Conservation (phyloP, 2,329 filamentous ascomycete genomes). For the Eutypa lata region DNA sequence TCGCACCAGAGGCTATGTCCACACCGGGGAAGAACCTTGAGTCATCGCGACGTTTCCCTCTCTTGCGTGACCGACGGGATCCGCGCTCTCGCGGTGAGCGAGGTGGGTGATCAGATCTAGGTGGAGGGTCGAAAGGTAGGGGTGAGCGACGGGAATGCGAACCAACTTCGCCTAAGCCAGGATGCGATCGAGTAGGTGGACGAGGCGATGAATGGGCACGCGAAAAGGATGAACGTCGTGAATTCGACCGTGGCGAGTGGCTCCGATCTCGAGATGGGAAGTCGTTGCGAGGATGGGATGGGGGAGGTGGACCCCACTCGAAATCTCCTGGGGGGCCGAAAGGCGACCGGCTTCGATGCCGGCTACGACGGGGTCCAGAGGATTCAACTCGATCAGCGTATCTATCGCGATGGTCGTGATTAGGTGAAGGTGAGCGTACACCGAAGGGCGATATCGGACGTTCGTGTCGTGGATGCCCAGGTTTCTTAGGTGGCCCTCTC, state of each 20-base stretch:
- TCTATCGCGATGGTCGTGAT: conserved; percentile 19
- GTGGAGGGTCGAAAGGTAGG: conserved; percentile 20
- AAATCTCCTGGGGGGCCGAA: conserved; percentile 14
- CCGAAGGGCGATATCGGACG: conserved; percentile 18
- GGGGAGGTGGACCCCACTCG: conserved; percentile 15
- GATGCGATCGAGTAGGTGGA: conserved; percentile 15
- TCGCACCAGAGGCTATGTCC: conserved; percentile 41
- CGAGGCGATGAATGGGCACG: conserved; percentile 26
- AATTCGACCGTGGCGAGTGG: conserved; percentile 23
- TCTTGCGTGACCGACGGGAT: conserved; percentile 29
- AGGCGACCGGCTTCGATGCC: conserved; percentile 24
- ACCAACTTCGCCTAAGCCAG: conserved; percentile 20
- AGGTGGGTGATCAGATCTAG: conserved; percentile 21
- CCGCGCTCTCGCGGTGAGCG: conserved; percentile 25
- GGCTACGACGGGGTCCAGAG: conserved; percentile 16
- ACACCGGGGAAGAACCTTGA: conserved; percentile 33
- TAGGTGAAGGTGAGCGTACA: conserved; percentile 24
- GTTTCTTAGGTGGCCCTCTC: conserved; percentile 18
- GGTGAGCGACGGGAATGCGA: conserved; percentile 21
- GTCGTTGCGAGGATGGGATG: conserved; percentile 15
- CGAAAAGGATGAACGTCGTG: conserved; percentile 29
- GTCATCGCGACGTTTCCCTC: conserved; percentile 37
- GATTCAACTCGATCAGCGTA: conserved; percentile 21
- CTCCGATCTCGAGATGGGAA: conserved; percentile 22
- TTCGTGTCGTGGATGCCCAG: conserved; percentile 14